These are phyloP conservation scores for Penicillium paneum DNA, from an alignment of 2,329 filamentous ascomycete species.

Conservation along the genomic window DNA sequence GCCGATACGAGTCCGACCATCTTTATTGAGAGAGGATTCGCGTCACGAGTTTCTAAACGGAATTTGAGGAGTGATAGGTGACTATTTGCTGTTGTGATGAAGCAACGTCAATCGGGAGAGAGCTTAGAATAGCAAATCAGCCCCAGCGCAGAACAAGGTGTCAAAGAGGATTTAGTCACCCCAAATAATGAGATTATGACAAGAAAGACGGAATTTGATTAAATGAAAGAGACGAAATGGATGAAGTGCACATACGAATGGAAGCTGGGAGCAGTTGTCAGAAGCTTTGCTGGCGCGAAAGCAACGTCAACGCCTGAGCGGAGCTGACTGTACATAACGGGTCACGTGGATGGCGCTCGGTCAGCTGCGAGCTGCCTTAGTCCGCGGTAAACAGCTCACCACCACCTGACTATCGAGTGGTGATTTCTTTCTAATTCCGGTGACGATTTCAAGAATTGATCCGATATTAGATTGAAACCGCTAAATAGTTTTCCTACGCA, in stretches of 20 bases:
- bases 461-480: not conserved
- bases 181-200: constrained; percentile 4
- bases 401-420: not conserved
- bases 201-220: constrained; percentile 10
- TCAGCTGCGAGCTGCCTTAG: constrained; percentile 3
- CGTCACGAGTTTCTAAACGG: constrained; percentile 9
- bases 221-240: constrained; percentile 20
- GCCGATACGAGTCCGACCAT: constrained; percentile 96
- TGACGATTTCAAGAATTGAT: not conserved
- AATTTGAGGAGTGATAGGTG: constrained; percentile 13
- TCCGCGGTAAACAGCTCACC: constrained; percentile 3
- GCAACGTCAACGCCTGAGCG: constrained; percentile 25
- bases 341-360: constrained; percentile 20
- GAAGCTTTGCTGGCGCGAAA: constrained; percentile 29
- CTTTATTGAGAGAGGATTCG: constrained; percentile 27
- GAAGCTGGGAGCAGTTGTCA: constrained; percentile 25
- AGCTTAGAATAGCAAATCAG: constrained; percentile 27
- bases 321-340: constrained; percentile 19
- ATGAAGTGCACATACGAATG: constrained; percentile 23
- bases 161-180: constrained; percentile 3
- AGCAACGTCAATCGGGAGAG: constrained; percentile 32
- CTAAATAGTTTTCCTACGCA: not conserved
- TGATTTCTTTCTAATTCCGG: not conserved
- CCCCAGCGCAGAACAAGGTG: constrained; percentile 13
- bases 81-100: constrained; percentile 30